Evolutionary conservation across 2,329 filamentous ascomycete species (phyloP).

Genomic region (Fusarium sp.): DNA sequence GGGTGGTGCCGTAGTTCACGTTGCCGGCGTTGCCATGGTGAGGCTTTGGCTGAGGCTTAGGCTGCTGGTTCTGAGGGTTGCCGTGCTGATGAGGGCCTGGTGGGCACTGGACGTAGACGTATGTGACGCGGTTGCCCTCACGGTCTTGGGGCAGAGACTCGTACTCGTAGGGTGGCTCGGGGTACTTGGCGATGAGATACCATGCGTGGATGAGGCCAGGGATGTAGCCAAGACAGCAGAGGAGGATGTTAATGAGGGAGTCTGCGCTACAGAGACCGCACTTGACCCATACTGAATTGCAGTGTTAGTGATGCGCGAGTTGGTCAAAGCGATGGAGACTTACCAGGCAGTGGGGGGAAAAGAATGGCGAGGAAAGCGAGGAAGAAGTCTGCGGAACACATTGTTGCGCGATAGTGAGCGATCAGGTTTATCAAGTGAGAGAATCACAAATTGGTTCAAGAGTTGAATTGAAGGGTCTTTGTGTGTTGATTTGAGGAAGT

Average conservation of each 20-base stretch:
- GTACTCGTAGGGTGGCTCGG: conserved; percentile 79
- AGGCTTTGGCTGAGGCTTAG: conserved; percentile 47
- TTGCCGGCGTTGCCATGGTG: conserved; percentile 44
- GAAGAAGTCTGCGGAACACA: conserved; percentile 72
- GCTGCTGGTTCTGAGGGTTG: conserved; percentile 33
- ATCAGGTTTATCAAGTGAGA: background rate
- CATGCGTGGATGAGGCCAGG: conserved; percentile 94
- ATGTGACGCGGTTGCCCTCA: conserved; percentile 73
- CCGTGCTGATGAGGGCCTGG: conserved; percentile 51
- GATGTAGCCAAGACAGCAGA: conserved; percentile 81
- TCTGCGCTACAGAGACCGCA: conserved; percentile 91
- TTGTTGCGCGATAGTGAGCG: conserved; percentile 45
- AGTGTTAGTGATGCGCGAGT: conserved; percentile 25
- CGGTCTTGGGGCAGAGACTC: conserved; percentile 69
- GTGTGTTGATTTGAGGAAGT: conserved; percentile 10
- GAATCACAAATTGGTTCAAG: background rate
- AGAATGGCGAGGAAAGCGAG: conserved; percentile 72
- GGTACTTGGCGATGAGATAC: conserved; percentile 96
- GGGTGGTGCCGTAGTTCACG: conserved; percentile 63
- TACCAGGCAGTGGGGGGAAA: conserved; percentile 74
- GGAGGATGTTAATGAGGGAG: conserved; percentile 93
- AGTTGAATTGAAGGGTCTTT: conserved; percentile 18
- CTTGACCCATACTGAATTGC: conserved; percentile 88
- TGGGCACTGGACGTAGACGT: conserved; percentile 77
- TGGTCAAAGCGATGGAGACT: conserved; percentile 46